Conservation (phyloP, 2,329 filamentous ascomycete genomes). For the Corynespora cassiicola region DNA sequence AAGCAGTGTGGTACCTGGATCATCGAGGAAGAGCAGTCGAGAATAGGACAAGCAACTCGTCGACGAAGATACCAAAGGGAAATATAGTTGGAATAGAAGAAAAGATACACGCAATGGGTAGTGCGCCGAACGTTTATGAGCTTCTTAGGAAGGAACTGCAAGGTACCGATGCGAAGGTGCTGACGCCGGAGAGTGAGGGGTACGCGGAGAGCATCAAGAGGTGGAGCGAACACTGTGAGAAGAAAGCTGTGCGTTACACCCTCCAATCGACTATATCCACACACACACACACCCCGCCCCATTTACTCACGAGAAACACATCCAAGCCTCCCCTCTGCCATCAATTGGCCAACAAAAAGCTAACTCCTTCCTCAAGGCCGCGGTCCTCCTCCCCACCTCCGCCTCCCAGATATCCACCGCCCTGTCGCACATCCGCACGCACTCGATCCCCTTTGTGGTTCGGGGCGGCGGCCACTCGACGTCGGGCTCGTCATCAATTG, state of each 20-base stretch:
- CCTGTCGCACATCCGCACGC: slow-evolving; percentile 25
- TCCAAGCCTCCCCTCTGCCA: too few relatives aligned
- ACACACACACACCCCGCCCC: neutral
- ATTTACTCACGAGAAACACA: too few relatives aligned
- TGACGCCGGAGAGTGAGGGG: slow-evolving; percentile 27
- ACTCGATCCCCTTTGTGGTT: slow-evolving; percentile 58
- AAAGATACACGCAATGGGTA: slow-evolving; percentile 15
- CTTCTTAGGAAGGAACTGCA: slow-evolving; percentile 17
- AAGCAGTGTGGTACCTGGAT: too few relatives aligned
- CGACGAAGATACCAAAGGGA: too few relatives aligned
- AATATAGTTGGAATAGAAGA: too few relatives aligned
- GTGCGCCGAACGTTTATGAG: slow-evolving; percentile 12
- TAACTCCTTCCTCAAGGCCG: slow-evolving; percentile 16
- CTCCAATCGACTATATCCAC: neutral
- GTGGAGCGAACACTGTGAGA: slow-evolving; percentile 37
- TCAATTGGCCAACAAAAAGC: too few relatives aligned
- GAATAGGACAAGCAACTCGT: too few relatives aligned
- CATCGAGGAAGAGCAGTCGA: too few relatives aligned
- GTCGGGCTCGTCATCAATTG: slow-evolving; percentile 56
- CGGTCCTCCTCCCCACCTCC: slow-evolving; percentile 26
- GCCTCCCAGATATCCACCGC: slow-evolving; percentile 28
- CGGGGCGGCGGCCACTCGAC: slow-evolving; percentile 65
- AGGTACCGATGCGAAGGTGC: slow-evolving; percentile 23
- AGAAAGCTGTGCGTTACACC: slow-evolving; percentile 28
- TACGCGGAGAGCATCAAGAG: slow-evolving; percentile 33